Base-by-base conservation (phyloP, 768 basidiomycete species). In the Filobasidium floriforme region DNA sequence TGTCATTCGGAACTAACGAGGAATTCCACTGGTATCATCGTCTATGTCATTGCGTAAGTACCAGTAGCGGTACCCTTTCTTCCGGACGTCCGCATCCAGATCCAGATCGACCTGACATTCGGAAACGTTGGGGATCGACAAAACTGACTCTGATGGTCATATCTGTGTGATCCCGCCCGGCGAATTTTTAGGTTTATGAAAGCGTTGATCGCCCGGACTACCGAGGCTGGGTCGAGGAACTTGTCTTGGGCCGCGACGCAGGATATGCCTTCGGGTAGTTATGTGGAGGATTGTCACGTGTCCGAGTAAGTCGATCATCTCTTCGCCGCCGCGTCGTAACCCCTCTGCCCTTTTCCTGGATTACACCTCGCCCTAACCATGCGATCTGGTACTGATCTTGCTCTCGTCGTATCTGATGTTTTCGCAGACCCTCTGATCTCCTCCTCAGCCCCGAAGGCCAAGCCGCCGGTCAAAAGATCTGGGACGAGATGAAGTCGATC, bases 251-350 rank as follows among this genome's bases (percentile, higher is more conserved):
- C 60, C 2, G 65, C 44, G 6, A 66, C 65, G 41, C 44, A 61
- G 24, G 28, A 52, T 15, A 66, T 57, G 46, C 65, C 65, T 10
- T 41, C 65, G 10, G 65, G 65, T 32, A 11, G 59, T 7, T 66
- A 66, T 49, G 49, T 61, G 11, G 51, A 66, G 12, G 41, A 32
- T 32, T 66, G 49, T 60, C 22, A 37, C 0, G 19, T 68, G 0
- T 62, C 62, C 40, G 62, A 62, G 67, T 68, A 61, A n/a, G 67
- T 43, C 10, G n/a, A n/a, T n/a, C n/a, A n/a, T n/a, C n/a, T n/a
- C n/a, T n/a, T n/a, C n/a, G n/a, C n/a, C n/a, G n/a, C n/a, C n/a
- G n/a, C n/a, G n/a, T n/a, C n/a, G n/a, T n/a, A n/a, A n/a, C n/a
- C n/a, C 4, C 32, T 4, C 32, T 37, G 3, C 32, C 32, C 9